phyloP scores from a whole-genome alignment of 805 yeast genomes.

The Candida maltosa region DNA sequence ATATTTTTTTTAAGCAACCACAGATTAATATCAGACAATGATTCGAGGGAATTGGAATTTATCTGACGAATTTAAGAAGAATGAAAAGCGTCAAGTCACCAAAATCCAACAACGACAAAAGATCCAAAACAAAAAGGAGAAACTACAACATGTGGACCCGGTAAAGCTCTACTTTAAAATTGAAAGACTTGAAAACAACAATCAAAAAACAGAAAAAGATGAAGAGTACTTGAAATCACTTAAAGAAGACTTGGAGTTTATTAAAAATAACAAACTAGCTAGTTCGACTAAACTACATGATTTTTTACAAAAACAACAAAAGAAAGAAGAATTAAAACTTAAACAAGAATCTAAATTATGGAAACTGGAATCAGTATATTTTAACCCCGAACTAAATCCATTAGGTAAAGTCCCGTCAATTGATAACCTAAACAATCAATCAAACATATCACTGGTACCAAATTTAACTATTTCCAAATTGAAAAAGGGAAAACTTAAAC shows the following conservation, averaged over 20 bases:
- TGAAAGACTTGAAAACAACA: conserved; percentile 19
- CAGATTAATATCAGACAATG: conserved; percentile 12
- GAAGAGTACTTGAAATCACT: conserved; percentile 21
- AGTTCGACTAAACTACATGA: conserved; percentile 26
- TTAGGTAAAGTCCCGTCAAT: conserved; percentile 50
- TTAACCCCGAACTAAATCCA: conserved; percentile 66
- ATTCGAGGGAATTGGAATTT: conserved; percentile 31
- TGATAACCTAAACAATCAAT: conserved; percentile 11
- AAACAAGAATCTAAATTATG: conserved; percentile 25
- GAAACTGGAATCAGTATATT: conserved; percentile 52
- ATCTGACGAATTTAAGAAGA: conserved; percentile 34
- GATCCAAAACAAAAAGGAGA: conserved; percentile 21
- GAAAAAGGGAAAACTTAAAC: conserved; percentile 11
- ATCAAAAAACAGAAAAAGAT: conserved; percentile 14
- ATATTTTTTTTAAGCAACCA: background rate
- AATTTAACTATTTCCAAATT: conserved; percentile 33
- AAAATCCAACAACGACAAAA: conserved; percentile 37
- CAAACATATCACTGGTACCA: no score
- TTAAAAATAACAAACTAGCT: conserved; percentile 29
- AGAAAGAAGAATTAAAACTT: conserved; percentile 13
- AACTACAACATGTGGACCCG: conserved; percentile 30
- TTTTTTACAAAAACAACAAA: conserved; percentile 19
- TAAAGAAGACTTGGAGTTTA: conserved; percentile 39
- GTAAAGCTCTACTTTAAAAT: conserved; percentile 30
- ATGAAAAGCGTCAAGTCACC: conserved; percentile 32